Base-by-base conservation (phyloP, 2,329 filamentous ascomycete genomes). In the Zymoseptoria crescenta region DNA sequence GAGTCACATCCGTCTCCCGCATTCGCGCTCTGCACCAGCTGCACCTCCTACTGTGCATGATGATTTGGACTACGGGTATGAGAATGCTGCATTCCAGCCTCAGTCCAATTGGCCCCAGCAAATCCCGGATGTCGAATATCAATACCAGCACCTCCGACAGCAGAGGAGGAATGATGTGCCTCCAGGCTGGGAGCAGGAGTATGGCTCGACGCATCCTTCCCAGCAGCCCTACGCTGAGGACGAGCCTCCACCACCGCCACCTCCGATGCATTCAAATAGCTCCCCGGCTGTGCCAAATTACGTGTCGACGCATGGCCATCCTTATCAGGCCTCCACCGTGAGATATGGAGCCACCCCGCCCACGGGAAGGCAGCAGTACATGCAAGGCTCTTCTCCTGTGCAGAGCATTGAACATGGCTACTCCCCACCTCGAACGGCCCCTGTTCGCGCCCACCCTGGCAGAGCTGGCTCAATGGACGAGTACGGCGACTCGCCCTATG, bases 1-100 rank as follows among this genome's bases (percentile, higher is more conserved):
- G 30, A 64, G 62, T 58, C 66, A 66, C 30, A 62, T 61, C n/a
- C 60, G 61, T 3, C 61, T 77, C 16, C 67, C 71, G 24, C 77
- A 80, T 61, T 72, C 77, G 1, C 72, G 78, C 60, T 80, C 77
- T n/a, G 76, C 76, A 7, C 77, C 77, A 0, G 62, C 68, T 9
- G 70, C 78, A 9, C 75, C 75, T 84, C 81, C 84, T 85, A 65
- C 83, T 81, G 59, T 60, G 8, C 60, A 60, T 5, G 2, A 86
- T 81, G 6, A 83, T 84, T 24, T 24, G 16, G 5, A 58, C 10
- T 56, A 66, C 19, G 49, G 50, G 7, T 66, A 67, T 55, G 65
- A 64, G 56, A 55, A 50, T 69, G 71, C 64, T 49, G 62, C 59
- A 30, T 68, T 72, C 54, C 65, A 68, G 50, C 60, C 68, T 48